Base-by-base conservation (phyloP, 257 asterid genomes). In the Euphrasia confusa region DNA sequence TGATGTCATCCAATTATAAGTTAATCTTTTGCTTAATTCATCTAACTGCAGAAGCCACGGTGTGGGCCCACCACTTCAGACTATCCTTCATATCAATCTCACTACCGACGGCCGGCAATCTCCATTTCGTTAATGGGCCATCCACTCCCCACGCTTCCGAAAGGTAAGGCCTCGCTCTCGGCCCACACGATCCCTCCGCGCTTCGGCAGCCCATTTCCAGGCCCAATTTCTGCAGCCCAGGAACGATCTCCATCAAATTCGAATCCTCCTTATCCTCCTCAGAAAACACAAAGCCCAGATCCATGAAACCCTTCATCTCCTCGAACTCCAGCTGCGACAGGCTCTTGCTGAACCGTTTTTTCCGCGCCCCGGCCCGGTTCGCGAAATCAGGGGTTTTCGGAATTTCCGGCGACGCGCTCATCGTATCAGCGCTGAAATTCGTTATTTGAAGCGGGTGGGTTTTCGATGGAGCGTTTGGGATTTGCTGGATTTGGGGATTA, bases 281-380 rank as follows among this genome's bases (percentile, higher is more conserved):
- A 3, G 76, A 72, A 69, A 90, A 87, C 59, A 77, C 87, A 67
- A 90, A 90, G 0, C 96, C 96, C 26, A 90, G 73, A 65, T 90
- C 96, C 90, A 83, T 77, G 24, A 87, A 90, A n/a, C 96, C 97
- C 66, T 78, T 90, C 9, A 87, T 44, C 74, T 90, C 97, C 15
- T 87, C 84, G 26, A 67, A 74, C 17, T 90, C 97, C 60, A 90
- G 89, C 56, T 84, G 88, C 30, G 97, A 85, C 28, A 81, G 69
- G 76, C 96, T 87, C 53, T 78, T 87, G 71, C 84, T 74, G n/a
- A 61, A 54, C 0, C 72, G 24, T 13, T 66, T 49, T 17, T 44
- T 49, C 55, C 9, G 15, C 17, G 10, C 56, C 2, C 10, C 47
- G 47, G 48, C 2, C 5, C 54, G 60, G 58, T 54, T 63, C 58